A percentile compares a stretch with the other conserved stretches of the same genome.
phyloP scores from a whole-genome alignment of 2,329 filamentous ascomycete species.

The Cyclaneusma minus region DNA sequence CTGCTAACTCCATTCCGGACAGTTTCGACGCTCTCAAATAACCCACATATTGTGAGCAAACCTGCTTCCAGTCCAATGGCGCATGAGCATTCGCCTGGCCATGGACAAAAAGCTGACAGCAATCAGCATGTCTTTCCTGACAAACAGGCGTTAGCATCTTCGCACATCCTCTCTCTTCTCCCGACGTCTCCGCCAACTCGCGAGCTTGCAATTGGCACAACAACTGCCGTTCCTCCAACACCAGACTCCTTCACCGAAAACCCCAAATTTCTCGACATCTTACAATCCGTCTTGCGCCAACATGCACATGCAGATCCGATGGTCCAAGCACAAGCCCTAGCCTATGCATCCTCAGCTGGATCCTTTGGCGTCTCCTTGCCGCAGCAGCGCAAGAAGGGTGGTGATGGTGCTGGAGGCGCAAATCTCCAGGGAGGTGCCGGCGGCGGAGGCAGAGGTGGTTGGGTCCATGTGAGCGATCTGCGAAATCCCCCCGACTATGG shows the following conservation, averaged over 20 bases:
- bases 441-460: conserved; percentile 42
- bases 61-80: neutral
- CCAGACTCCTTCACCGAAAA: conserved; percentile 45
- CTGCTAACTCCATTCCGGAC: conserved; percentile 4
- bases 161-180: conserved; percentile 43
- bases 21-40: conserved; percentile 14
- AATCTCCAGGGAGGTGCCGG: conserved; percentile 45
- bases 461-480: conserved; percentile 48
- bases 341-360: conserved; percentile 42
- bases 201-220: conserved; percentile 41
- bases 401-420: conserved; percentile 35
- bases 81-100: conserved; percentile 4
- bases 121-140: conserved; percentile 43
- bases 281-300: conserved; percentile 38
- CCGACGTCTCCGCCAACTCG: conserved; percentile 37
- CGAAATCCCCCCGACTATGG: conserved; percentile 52
- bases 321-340: conserved; percentile 38
- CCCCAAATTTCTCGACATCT: conserved; percentile 38
- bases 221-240: conserved; percentile 42
- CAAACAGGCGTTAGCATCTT: conserved; percentile 26
- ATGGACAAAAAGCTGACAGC: conserved; percentile 6
- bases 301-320: conserved; percentile 40
- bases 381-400: conserved; percentile 22
- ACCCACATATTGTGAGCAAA: conserved; percentile 13
- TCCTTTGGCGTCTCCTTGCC: conserved; percentile 35